Evolutionary conservation across 1,284 basidiomycete species (phyloP).

Genomic region (Inonotus obliquus): DNA sequence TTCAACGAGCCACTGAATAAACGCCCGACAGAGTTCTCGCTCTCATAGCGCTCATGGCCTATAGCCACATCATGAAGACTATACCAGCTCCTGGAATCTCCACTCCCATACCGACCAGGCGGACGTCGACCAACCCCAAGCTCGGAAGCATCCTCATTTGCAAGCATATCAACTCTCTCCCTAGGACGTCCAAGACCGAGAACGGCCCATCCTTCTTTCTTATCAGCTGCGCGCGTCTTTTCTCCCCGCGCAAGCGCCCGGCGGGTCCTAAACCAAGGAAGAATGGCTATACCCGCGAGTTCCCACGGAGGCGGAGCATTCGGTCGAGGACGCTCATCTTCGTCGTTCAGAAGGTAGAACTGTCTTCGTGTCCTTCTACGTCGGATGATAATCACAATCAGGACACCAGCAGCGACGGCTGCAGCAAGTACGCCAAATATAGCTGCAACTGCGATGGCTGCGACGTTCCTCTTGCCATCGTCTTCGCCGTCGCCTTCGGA

Average conservation of each 20-base stretch:
- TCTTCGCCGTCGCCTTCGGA: neutral
- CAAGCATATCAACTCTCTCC: constrained; percentile 64
- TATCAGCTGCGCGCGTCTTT: constrained; percentile 10
- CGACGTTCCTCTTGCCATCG: constrained; percentile 25
- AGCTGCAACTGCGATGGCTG: constrained; percentile 53
- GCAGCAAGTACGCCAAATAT: constrained; percentile 35
- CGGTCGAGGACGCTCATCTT: neutral
- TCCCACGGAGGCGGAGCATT: neutral
- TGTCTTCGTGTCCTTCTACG: constrained; percentile 23
- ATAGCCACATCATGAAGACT: constrained; percentile 11
- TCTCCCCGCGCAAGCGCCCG: constrained; percentile 1
- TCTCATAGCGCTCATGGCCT: constrained; percentile 30
- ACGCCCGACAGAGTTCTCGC: constrained; percentile 29
- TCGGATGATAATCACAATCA: constrained; percentile 20
- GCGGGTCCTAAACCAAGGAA: constrained; percentile 12
- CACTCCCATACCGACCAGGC: constrained; percentile 23
- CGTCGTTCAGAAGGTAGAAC: constrained; percentile 21
- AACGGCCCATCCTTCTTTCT: constrained; percentile 10
- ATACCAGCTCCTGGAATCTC: constrained; percentile 25
- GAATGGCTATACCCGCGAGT: neutral
- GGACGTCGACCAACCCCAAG: constrained; percentile 32
- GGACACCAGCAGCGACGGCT: constrained; percentile 20
- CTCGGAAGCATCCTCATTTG: constrained; percentile 63
- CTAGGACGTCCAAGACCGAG: constrained; percentile 5
- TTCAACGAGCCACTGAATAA: constrained; percentile 29